phyloP scores from a whole-genome alignment of 192 early-diverging fungal genomes.

The Helicostylum pulchrum region DNA sequence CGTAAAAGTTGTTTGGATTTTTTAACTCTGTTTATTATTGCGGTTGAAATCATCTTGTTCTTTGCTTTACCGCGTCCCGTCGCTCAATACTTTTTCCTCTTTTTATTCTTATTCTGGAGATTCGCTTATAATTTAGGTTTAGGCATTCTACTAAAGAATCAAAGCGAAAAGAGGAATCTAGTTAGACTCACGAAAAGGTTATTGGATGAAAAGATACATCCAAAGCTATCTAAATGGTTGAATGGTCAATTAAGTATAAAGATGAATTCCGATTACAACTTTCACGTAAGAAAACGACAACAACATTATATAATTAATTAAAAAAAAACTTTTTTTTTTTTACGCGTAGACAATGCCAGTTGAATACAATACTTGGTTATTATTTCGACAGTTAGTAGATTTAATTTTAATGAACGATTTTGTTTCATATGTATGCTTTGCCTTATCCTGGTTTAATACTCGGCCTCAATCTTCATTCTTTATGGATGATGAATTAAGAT shows the following conservation, averaged over 20 bases:
- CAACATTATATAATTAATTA: neutral
- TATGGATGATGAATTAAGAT: slow-evolving; percentile 65
- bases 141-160: slow-evolving; percentile 74
- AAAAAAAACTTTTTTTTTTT: neutral
- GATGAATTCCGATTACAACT: slow-evolving; percentile 74
- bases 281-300: slow-evolving; percentile 56
- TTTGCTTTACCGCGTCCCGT: slow-evolving; percentile 52
- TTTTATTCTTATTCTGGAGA: slow-evolving; percentile 84
- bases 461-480: slow-evolving; percentile 54
- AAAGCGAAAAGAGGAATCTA: slow-evolving; percentile 70
- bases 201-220: slow-evolving; percentile 54
- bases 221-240: slow-evolving; percentile 52
- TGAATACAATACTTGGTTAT: slow-evolving; percentile 94
- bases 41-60: slow-evolving; percentile 58
- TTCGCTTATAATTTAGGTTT: slow-evolving; percentile 80
- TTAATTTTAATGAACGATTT: slow-evolving; percentile 93
- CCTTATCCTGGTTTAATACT: slow-evolving; percentile 71
- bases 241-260: slow-evolving; percentile 66
- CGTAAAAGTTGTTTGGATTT: slow-evolving; percentile 76
- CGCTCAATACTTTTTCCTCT: slow-evolving; percentile 58
- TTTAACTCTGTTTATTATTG: slow-evolving; percentile 57
- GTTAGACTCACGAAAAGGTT: slow-evolving; percentile 70
- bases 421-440: slow-evolving; percentile 76
- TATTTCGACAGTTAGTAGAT: slow-evolving; percentile 93
- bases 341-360: slow-evolving; percentile 61